A percentile compares a stretch with the other conserved stretches of the same genome.
Conservation (phyloP, 1,284 basidiomycete genomes). For the Melampsora larici-populina region DNA sequence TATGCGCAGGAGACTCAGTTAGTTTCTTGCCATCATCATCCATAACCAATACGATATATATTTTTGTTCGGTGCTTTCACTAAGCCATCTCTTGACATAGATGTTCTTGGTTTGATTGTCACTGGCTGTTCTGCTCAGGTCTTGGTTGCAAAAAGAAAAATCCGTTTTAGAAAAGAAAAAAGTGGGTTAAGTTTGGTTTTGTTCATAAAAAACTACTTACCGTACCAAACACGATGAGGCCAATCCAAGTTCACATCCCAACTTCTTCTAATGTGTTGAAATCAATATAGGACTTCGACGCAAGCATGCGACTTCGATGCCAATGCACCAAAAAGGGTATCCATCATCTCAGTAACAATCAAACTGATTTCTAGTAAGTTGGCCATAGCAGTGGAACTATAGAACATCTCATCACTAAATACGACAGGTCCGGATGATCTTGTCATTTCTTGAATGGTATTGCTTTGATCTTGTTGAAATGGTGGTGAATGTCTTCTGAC, state of each 20-base stretch:
- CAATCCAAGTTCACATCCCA: conserved; percentile 98
- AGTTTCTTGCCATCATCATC: neutral
- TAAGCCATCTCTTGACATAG: neutral
- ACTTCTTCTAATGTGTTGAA: conserved; percentile 83
- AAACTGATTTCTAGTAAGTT: conserved; percentile 87
- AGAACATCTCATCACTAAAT: conserved; percentile 44
- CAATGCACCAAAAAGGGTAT: conserved; percentile 80
- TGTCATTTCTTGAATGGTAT: neutral
- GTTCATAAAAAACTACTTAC: conserved; percentile 59
- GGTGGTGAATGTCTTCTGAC: conserved; percentile 57
- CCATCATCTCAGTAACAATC: conserved; percentile 89
- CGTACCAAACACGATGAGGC: conserved; percentile 98
- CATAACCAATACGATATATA: conserved; percentile 48
- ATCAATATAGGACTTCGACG: conserved; percentile 77
- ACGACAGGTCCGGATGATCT: neutral
- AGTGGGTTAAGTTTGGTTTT: no score
- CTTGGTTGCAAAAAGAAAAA: conserved; percentile 65
- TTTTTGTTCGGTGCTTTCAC: neutral
- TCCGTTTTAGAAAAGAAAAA: neutral
- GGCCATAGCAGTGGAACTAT: conserved; percentile 74
- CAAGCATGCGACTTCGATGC: conserved; percentile 79
- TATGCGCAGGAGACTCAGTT: neutral
- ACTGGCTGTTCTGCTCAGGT: conserved; percentile 63
- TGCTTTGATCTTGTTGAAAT: conserved; percentile 62
- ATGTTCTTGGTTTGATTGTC: neutral